A percentile compares a stretch with the other conserved stretches of the same genome.
Conservation (phyloP, 2,329 filamentous ascomycete species). For the Beauveria rudraprayagi region DNA sequence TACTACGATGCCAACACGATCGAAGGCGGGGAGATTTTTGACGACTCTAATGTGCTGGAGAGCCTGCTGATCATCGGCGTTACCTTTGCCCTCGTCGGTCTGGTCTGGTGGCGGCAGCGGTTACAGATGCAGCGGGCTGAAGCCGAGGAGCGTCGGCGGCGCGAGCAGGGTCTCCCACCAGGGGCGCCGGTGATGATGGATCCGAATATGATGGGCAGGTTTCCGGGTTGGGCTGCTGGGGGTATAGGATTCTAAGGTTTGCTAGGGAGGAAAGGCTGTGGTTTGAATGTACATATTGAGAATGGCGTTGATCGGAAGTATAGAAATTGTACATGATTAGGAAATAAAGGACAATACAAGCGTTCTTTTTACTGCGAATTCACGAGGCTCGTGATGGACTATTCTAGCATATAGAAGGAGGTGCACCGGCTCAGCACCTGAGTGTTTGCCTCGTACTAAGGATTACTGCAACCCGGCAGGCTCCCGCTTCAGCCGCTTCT, state of each 20-base stretch:
- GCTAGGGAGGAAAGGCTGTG: neutral
- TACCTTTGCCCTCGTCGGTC: constrained; percentile 61
- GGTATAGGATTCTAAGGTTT: constrained; percentile 24
- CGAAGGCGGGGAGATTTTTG: constrained; percentile 52
- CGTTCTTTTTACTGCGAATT: neutral
- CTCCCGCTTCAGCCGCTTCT: too few species aligned
- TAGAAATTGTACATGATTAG: constrained; percentile 3
- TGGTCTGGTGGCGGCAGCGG: constrained; percentile 75
- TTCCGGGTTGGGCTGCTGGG: constrained; percentile 29
- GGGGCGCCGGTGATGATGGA: constrained; percentile 17
- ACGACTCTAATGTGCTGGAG: constrained; percentile 76
- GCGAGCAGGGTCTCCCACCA: constrained; percentile 24
- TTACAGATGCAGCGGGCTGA: constrained; percentile 50
- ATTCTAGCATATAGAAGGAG: too few species aligned
- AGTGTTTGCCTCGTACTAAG: too few species aligned
- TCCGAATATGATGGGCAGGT: constrained; percentile 19
- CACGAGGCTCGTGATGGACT: neutral
- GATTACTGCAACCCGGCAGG: too few species aligned
- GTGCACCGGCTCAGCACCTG: too few species aligned
- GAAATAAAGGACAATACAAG: neutral
- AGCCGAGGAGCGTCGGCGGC: constrained; percentile 24
- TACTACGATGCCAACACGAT: constrained; percentile 43
- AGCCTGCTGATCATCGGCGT: constrained; percentile 76
- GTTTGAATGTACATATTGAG: constrained; percentile 3
- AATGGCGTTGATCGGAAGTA: neutral